Conservation (phyloP, 2,329 filamentous ascomycete species). For the Claviceps pusilla region DNA sequence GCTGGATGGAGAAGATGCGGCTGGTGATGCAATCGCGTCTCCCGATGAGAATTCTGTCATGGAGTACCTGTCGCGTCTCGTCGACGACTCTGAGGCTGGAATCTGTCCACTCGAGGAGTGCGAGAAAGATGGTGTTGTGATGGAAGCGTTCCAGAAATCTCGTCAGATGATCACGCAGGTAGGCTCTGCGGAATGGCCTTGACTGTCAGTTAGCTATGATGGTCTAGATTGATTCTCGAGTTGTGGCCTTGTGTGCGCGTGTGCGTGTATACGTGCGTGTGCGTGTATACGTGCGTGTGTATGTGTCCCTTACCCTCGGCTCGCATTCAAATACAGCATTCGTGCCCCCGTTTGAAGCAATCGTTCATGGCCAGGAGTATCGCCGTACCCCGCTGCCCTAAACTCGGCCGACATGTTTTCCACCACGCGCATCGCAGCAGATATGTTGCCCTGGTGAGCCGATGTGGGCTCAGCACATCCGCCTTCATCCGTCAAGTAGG, state of each 20-base stretch:
- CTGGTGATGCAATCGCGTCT: conserved; percentile 27
- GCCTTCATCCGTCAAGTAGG: conserved; percentile 41
- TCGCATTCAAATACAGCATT: conserved; percentile 52
- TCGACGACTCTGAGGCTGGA: conserved; percentile 58
- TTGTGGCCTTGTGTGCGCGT: no score
- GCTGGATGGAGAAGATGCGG: conserved; percentile 35
- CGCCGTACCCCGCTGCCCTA: conserved; percentile 18
- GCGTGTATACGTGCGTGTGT: not conserved
- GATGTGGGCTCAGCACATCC: conserved; percentile 29
- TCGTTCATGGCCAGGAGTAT: conserved; percentile 37
- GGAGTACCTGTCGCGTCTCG: conserved; percentile 53
- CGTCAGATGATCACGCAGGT: conserved; percentile 47
- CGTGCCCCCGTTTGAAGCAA: conserved; percentile 54
- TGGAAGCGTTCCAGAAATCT: conserved; percentile 52
- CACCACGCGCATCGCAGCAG: conserved; percentile 29
- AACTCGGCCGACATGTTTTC: conserved; percentile 29
- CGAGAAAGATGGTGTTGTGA: conserved; percentile 59
- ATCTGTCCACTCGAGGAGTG: conserved; percentile 60
- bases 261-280: not conserved
- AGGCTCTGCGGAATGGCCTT: conserved; percentile 51
- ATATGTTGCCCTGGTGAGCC: conserved; percentile 38
- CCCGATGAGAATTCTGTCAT: conserved; percentile 31
- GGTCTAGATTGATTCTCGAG: no score
- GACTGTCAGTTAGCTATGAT: not conserved
- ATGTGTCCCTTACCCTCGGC: conserved; percentile 30